These are phyloP conservation scores for Silene noctiflora DNA, from an alignment of 179 eudicot species.

Conservation along the genomic window DNA sequence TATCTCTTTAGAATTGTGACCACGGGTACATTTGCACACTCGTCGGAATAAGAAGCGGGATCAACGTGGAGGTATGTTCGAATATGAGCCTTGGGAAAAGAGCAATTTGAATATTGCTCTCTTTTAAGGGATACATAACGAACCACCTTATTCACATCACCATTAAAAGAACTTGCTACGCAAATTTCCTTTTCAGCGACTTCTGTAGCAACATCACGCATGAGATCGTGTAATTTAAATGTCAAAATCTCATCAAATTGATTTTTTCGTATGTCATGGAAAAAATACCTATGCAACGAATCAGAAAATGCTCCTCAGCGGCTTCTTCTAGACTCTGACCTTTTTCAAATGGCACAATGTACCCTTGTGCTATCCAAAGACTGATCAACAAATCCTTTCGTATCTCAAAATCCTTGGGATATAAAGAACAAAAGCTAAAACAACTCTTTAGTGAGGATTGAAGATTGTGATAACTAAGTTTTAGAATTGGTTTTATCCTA, in stretches of 20 bases:
- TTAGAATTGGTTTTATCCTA: not conserved
- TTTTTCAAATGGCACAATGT: not conserved
- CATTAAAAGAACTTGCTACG: not conserved
- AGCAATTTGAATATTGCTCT: not conserved
- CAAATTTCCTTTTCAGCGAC: not conserved
- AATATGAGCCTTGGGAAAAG: not conserved
- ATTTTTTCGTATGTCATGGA: conserved; percentile 9
- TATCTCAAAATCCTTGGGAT: conserved; percentile 7
- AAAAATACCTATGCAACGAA: conserved; percentile 11
- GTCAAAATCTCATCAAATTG: not conserved
- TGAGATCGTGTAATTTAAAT: conserved; percentile 21
- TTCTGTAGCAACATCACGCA: conserved; percentile 8
- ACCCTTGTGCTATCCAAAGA: conserved; percentile 17
- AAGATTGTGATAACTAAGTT: conserved; percentile 12
- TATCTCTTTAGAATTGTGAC: not conserved
- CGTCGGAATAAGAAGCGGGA: not conserved
- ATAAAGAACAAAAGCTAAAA: conserved; percentile 5
- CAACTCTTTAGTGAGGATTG: conserved; percentile 10
- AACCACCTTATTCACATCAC: not conserved
- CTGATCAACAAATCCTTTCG: not conserved
- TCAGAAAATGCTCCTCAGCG: conserved; percentile 8
- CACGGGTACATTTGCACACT: not conserved
- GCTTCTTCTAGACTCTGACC: conserved; percentile 11
- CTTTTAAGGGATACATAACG: not conserved
- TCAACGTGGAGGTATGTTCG: not conserved